Evolutionary conservation across 2,329 filamentous ascomycete genomes (phyloP).

Genomic region (Hypocreales sp.): DNA sequence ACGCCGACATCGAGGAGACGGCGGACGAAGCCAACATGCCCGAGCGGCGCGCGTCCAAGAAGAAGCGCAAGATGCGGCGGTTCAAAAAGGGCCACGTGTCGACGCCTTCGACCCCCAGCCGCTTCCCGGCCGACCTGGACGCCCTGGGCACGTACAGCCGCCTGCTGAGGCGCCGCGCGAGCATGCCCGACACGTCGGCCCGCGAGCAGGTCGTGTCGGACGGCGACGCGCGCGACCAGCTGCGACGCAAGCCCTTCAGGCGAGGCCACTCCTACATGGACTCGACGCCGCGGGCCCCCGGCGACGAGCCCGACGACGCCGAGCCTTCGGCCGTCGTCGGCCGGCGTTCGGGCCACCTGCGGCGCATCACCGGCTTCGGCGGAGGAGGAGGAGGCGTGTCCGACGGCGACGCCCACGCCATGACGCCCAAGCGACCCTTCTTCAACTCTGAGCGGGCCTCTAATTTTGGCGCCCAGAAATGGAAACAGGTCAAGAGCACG

Average conservation of each 20-base stretch:
- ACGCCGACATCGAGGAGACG: conserved; percentile 71
- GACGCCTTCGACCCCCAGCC: conserved; percentile 48
- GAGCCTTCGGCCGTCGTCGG: conserved; percentile 31
- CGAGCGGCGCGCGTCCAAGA: conserved; percentile 22
- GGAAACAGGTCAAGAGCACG: conserved; percentile 85
- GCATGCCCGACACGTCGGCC: conserved; percentile 44
- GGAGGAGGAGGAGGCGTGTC: conserved; percentile 51
- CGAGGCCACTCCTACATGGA: conserved; percentile 44
- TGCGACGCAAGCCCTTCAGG: conserved; percentile 32
- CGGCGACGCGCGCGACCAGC: conserved; percentile 54
- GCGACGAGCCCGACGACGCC: conserved; percentile 33
- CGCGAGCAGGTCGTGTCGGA: conserved; percentile 55
- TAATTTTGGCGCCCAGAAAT: conserved; percentile 67
- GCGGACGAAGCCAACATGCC: conserved; percentile 53
- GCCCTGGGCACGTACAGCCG: conserved; percentile 25
- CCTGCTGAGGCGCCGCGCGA: conserved; percentile 47
- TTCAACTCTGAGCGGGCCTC: conserved; percentile 52
- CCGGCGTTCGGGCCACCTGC: conserved; percentile 45
- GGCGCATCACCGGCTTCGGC: conserved; percentile 49
- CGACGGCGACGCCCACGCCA: conserved; percentile 44
- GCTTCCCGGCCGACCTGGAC: conserved; percentile 25
- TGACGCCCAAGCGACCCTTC: conserved; percentile 39
- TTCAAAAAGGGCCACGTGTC: conserved; percentile 40
- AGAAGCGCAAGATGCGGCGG: conserved; percentile 48
- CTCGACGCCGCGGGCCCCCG: conserved; percentile 28